Evolutionary conservation across 257 asterid genomes (phyloP).

Genomic region (Knoxia roxburghii): DNA sequence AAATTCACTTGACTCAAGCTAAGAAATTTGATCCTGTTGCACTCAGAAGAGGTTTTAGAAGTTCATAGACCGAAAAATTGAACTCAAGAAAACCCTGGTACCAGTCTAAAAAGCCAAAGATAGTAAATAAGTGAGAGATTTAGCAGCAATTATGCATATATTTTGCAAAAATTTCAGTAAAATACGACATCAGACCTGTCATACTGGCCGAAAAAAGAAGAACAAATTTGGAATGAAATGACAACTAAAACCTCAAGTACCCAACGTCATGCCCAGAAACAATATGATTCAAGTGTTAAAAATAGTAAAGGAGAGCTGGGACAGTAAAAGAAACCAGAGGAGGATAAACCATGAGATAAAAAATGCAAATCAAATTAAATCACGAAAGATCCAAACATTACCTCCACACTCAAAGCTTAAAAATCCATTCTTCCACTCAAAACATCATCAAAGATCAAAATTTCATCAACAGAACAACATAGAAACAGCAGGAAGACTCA

Average conservation of each 20-base stretch:
- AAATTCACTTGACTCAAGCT: background rate
- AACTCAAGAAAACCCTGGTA: background rate
- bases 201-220: background rate
- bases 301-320: background rate
- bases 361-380: background rate
- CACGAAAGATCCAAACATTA: conserved; percentile 1
- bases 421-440: background rate
- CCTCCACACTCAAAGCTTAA: background rate
- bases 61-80: background rate
- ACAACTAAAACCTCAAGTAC: background rate
- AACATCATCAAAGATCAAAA: background rate
- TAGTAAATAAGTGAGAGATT: background rate
- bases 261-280: background rate
- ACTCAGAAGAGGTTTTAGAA: background rate
- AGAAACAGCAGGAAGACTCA: background rate
- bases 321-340: background rate
- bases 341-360: background rate
- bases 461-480: background rate
- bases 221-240: background rate
- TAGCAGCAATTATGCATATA: background rate
- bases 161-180: background rate
- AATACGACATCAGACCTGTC: background rate
- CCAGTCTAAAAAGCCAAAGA: background rate
- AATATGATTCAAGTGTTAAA: background rate
- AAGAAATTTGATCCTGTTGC: background rate